A percentile compares a stretch with the other conserved stretches of the same genome.
Evolutionary conservation across 768 basidiomycete species (phyloP).

Genomic region (Ramaria sp.): DNA sequence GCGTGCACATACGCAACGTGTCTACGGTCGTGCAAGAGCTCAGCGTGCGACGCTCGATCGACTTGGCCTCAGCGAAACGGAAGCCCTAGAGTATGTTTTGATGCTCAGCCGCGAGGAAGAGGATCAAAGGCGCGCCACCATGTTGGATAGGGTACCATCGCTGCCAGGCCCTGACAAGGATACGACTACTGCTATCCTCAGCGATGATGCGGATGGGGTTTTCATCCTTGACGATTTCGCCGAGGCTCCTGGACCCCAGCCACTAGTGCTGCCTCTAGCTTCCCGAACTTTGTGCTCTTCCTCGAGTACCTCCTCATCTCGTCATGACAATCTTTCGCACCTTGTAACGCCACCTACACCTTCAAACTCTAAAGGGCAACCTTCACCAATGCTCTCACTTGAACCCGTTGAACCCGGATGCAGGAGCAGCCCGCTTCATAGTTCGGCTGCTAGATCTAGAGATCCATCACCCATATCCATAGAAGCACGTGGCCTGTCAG

Average conservation of each 20-base stretch:
- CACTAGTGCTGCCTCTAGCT: not conserved
- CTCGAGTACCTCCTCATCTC: not conserved
- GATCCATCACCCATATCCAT: not conserved
- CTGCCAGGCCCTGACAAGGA: not conserved
- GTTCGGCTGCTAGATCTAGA: not conserved
- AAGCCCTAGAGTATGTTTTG: slow-evolving; percentile 68
- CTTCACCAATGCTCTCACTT: not conserved
- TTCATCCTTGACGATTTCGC: not conserved
- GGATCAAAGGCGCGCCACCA: slow-evolving; percentile 16
- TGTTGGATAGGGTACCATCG: not conserved
- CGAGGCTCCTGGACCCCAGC: not conserved
- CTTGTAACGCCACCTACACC: not conserved
- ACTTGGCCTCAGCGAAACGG: slow-evolving; percentile 64
- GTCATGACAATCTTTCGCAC: not conserved
- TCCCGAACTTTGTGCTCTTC: not conserved
- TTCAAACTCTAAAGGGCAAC: not conserved
- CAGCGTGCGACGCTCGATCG: slow-evolving; percentile 44
- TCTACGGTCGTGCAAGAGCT: slow-evolving; percentile 40
- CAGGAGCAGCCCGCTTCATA: not conserved
- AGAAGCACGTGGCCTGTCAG: slow-evolving; percentile 21
- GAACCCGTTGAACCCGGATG: not conserved
- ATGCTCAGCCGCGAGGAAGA: slow-evolving; percentile 82
- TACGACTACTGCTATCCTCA: not conserved
- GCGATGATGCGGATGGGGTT: not conserved
- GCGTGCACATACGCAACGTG: slow-evolving; percentile 23